These are phyloP conservation scores for Dipteronia sinensis DNA, from an alignment of 345 rosid genomes.

Conservation along the genomic window DNA sequence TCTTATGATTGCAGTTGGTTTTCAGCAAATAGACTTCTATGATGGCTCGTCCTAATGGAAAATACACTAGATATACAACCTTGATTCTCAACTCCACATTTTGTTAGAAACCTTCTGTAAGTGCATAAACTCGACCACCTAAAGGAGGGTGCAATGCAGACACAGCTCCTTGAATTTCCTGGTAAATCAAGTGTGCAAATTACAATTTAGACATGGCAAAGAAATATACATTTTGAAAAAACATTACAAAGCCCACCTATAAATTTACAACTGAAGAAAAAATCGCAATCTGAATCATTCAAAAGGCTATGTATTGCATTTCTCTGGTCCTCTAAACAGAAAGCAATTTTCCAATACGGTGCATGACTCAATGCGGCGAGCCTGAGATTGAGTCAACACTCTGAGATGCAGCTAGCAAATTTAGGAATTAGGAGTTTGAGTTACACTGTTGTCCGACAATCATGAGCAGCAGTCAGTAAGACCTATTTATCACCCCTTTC, in stretches of 20 bases:
- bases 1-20: background rate
- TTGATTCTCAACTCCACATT: constrained; percentile 8
- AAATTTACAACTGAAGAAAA: background rate
- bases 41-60: background rate
- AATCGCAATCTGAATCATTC: background rate
- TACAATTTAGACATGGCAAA: constrained; percentile 7
- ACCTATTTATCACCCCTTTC: background rate
- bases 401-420: background rate
- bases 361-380: background rate
- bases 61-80: background rate
- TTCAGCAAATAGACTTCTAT: background rate
- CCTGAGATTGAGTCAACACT: background rate
- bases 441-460: background rate
- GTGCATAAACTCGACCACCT: constrained; percentile 72
- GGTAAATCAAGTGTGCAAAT: constrained; percentile 22
- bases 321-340: background rate
- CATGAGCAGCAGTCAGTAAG: background rate
- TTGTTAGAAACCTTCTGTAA: constrained; percentile 72
- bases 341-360: background rate
- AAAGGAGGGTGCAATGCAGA: constrained; percentile 61
- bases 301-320: background rate
- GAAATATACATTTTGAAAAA: background rate
- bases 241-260: background rate
- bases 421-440: background rate
- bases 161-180: constrained; percentile 80